Evolutionary conservation across 129 eudicot species (phyloP), one percentile per base, ranked within the genome.

Genomic region (Pulicaria dysenterica): DNA sequence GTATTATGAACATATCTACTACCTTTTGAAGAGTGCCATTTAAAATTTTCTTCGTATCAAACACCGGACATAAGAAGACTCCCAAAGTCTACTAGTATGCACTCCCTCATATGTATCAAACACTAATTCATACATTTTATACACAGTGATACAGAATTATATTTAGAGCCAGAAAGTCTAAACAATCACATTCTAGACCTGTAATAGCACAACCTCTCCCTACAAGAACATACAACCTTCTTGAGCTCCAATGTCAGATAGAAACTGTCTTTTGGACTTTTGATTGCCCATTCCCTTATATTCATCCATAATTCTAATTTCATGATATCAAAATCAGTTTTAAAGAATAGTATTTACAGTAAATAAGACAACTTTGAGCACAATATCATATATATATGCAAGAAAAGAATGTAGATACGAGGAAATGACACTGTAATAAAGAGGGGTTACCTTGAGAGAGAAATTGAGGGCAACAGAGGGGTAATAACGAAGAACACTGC

Each of bases 391-490:
- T n/a, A n/a, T n/a, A n/a, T n/a, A 77, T 49, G 62, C 57, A 84
- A 45, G 34, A 56, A 73, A 24, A 9, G 3, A 53, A 61, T 7
- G 5, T 11, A 16, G 0, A 74, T 7, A 81, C 19, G 24, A 51
- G 51, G 0, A 50, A 36, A 54, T 17, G 31, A 14, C 1, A 43
- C 1, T 11, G 2, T 8, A 43, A 9, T 64, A 42, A 70, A 61
- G 19, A 50, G 49, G 6, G 58, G 39, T 5, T 87, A 94, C 98
- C 98, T 94, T 94, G 72, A 94, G 95, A 24, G 98, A 94, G 83
- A 94, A 94, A 83, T 94, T 94, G 63, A 94, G 98, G 68, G 98
- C 96, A 65, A 94, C 96, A 17, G 96, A 94, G 2, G 98, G 98
- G 64, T 94, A 94, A 79, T 94, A 94, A 17, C 98, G 78, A 49